Percentiles rank a stretch among this genome's conserved stretches.
Conservation (phyloP, 768 basidiomycete genomes). For the Omphalotus guepiniiformis region DNA sequence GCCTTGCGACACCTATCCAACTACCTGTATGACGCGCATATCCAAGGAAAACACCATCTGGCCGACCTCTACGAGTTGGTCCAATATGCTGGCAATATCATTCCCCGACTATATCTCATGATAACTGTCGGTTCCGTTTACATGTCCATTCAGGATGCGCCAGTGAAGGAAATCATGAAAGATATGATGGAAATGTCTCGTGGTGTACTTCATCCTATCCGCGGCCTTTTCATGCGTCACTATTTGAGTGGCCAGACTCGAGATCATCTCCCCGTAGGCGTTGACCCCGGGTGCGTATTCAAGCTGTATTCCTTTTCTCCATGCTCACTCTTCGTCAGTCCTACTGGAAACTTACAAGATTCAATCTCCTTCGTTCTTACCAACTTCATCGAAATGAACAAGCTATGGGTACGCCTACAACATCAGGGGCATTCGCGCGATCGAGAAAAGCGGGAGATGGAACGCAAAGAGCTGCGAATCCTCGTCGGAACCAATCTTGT, state of each 20-base stretch:
- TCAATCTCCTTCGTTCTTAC: constrained; percentile 95
- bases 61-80: constrained; percentile 99
- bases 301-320: constrained; percentile 1
- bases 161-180: constrained; percentile 99
- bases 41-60: constrained; percentile 86
- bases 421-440: constrained; percentile 97
- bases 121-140: constrained; percentile 99
- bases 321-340: constrained; percentile 40
- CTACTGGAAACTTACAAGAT: constrained; percentile 87
- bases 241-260: constrained; percentile 97
- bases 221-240: constrained; percentile 92
- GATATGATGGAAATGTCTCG: constrained; percentile 99
- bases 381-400: constrained; percentile 99
- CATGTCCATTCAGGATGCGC: constrained; percentile 97
- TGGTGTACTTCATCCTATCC: constrained; percentile 94
- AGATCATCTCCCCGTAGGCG: constrained; percentile 89
- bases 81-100: constrained; percentile 98
- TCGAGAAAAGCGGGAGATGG: constrained; percentile 95
- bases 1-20: constrained; percentile 92
- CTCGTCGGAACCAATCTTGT: constrained; percentile 98
- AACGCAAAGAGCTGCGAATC: constrained; percentile 91
- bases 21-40: constrained; percentile 96
- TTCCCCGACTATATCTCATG: constrained; percentile 95
- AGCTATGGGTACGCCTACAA: constrained; percentile 97
- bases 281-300: constrained; percentile 65